Conservation (phyloP, 2,329 filamentous ascomycete species). For the Cercospora nicotianae region DNA sequence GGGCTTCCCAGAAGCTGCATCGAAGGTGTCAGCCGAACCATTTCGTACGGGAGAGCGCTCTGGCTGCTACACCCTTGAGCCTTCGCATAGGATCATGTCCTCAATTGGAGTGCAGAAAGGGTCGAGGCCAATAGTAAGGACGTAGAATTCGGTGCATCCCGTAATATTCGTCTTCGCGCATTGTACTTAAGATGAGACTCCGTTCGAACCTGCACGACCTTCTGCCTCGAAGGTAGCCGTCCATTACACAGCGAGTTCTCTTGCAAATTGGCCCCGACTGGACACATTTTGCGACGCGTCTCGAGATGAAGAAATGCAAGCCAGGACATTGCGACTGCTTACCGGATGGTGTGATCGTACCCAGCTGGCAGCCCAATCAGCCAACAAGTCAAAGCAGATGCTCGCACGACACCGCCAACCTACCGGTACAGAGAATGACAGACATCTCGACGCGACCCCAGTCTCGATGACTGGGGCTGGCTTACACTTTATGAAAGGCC, state of each 20-base stretch:
- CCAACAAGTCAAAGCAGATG: slow-evolving; percentile 14
- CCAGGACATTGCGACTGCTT: slow-evolving; percentile 32
- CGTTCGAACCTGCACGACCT: not conserved
- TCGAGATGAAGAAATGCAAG: not conserved
- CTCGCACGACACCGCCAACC: slow-evolving; percentile 28
- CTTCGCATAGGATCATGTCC: not conserved
- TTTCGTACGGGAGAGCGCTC: not conserved
- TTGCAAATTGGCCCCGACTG: not conserved
- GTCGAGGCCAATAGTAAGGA: not conserved
- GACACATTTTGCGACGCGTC: not conserved
- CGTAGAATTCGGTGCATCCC: not conserved
- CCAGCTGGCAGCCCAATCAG: slow-evolving; percentile 50
- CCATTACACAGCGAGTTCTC: not conserved
- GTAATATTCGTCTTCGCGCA: not conserved
- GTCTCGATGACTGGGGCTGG: slow-evolving; percentile 10
- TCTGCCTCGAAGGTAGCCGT: not conserved
- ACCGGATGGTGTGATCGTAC: slow-evolving; percentile 76
- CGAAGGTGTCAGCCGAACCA: not conserved
- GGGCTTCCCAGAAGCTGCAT: slow-evolving; percentile 90
- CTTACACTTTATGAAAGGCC: not conserved
- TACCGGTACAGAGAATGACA: slow-evolving; percentile 67
- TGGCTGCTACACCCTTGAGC: not conserved
- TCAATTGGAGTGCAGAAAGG: not conserved
- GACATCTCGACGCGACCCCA: slow-evolving; percentile 50
- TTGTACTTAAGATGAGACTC: not conserved